Conservation (phyloP, 805 yeast genomes). For the Wickerhamiella nectarea region DNA sequence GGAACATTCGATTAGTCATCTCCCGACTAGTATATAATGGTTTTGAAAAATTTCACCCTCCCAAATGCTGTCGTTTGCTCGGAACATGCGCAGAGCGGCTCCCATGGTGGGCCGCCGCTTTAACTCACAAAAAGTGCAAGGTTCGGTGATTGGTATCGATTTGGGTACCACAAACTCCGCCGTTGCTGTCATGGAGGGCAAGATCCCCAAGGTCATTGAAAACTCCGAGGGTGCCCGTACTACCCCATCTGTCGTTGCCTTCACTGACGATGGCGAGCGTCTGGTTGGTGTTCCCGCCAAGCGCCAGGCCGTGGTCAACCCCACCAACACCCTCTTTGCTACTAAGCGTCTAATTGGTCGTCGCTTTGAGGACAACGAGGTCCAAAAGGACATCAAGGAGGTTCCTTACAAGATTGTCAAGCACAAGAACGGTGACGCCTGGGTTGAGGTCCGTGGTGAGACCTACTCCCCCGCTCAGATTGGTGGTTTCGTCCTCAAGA, state of each 20-base stretch:
- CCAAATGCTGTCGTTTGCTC: conserved; percentile 9
- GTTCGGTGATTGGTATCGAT: conserved; percentile 71
- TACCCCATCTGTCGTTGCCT: conserved; percentile 90
- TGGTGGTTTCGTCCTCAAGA: conserved; percentile 85
- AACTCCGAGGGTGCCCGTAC: conserved; percentile 67
- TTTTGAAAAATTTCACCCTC: conserved; percentile 3
- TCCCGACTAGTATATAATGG: not conserved
- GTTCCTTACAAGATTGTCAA: conserved; percentile 85
- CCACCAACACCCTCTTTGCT: conserved; percentile 85
- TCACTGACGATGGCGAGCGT: conserved; percentile 82
- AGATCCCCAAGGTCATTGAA: conserved; percentile 63
- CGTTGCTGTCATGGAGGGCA: conserved; percentile 72
- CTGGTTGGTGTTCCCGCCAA: conserved; percentile 90
- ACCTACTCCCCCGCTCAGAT: conserved; percentile 89
- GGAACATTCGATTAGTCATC: conserved; percentile 8
- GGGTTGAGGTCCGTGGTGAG: conserved; percentile 85
- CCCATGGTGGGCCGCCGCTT: conserved; percentile 24
- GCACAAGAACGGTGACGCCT: conserved; percentile 89
- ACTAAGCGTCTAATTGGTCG: conserved; percentile 93
- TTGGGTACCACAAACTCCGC: conserved; percentile 86
- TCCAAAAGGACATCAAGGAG: conserved; percentile 74
- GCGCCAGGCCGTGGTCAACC: conserved; percentile 91
- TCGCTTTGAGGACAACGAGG: conserved; percentile 78
- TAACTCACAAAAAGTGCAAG: conserved; percentile 39
- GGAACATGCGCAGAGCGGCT: conserved; percentile 8